Evolutionary conservation across 805 yeast species (phyloP), one percentile per base, ranked within the genome.

Genomic region (Candida fluviatilis): DNA sequence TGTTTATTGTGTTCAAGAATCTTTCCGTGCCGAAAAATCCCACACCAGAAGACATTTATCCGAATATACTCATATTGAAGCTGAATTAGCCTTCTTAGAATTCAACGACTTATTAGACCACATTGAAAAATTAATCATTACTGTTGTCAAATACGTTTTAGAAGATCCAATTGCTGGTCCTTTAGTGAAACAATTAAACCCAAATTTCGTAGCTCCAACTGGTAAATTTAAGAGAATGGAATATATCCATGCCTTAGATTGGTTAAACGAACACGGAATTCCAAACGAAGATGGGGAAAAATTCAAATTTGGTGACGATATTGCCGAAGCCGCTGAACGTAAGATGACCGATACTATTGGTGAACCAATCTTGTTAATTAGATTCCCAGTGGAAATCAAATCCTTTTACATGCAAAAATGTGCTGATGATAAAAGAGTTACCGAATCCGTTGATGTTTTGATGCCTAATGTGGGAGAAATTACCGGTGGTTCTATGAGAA

Each of bases 391-490:
- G 37, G 96, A 84, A 64, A 87, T 93, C 73, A 93, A 93, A 68
- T 88, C 98, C 4, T 93, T 93, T 77, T 93, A 93, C 83, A 93
- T 93, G 99, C 80, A 84, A 70, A 87, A 81, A 64, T 87, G 95
- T 66, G 58, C 62, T 5, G 96, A 88, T 55, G 98, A 91, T 58
- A 83, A 82, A 43, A 78, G 96, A 57, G 97, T 93, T 55, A 93
- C 99, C 40, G 99, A 95, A 69, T 86, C 96, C 36, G 99, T 93
- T 32, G 99, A 93, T 66, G 96, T 93, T 26, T 75, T 93, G 60
- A 90, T 93, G 96, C 99, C 99, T 54, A 91, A 87, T 53, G 99
- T 93, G 42, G 99, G 99, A 61, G 99, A 93, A 70, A 84, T 93
- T 56, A 87, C 95, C 33, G 99, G 99, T 64, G 99, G 99, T 42